Conservation (phyloP, 1,139 yeast species). For the Lodderomyces elongisporus region DNA sequence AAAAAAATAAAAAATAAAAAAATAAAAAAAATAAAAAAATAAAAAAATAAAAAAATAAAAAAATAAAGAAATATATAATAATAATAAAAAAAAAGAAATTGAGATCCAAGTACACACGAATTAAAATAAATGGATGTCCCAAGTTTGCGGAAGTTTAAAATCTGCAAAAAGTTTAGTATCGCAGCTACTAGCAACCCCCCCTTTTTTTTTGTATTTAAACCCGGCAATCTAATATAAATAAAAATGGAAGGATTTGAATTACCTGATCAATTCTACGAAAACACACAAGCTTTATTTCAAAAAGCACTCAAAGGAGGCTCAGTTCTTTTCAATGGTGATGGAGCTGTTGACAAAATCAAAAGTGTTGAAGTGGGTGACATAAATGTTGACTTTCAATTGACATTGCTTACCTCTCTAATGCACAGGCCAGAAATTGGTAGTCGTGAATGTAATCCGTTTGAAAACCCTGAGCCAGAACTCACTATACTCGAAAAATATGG, state of each 20-base stretch:
- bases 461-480: slow-evolving; percentile 71
- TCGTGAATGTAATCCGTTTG: slow-evolving; percentile 61
- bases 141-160: too few relatives aligned
- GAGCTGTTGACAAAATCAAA: slow-evolving; percentile 21
- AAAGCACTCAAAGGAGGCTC: slow-evolving; percentile 22
- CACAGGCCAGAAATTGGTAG: slow-evolving; percentile 53
- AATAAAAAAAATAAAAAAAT: too few relatives aligned
- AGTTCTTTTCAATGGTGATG: slow-evolving; percentile 29
- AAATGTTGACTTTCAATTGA: slow-evolving; percentile 24
- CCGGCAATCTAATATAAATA: too few relatives aligned
- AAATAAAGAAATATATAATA: too few relatives aligned
- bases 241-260: slow-evolving; percentile 7
- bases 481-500: slow-evolving; percentile 55
- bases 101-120: too few relatives aligned
- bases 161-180: too few relatives aligned
- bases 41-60: too few relatives aligned
- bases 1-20: too few relatives aligned
- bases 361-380: slow-evolving; percentile 17
- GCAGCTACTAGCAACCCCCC: too few relatives aligned
- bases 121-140: too few relatives aligned
- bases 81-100: too few relatives aligned
- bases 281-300: slow-evolving; percentile 22
- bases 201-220: too few relatives aligned
- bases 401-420: slow-evolving; percentile 39
- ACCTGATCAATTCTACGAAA: slow-evolving; percentile 23